Evolutionary conservation across 768 basidiomycete genomes (phyloP).

Genomic region (Termitomyces sp.): DNA sequence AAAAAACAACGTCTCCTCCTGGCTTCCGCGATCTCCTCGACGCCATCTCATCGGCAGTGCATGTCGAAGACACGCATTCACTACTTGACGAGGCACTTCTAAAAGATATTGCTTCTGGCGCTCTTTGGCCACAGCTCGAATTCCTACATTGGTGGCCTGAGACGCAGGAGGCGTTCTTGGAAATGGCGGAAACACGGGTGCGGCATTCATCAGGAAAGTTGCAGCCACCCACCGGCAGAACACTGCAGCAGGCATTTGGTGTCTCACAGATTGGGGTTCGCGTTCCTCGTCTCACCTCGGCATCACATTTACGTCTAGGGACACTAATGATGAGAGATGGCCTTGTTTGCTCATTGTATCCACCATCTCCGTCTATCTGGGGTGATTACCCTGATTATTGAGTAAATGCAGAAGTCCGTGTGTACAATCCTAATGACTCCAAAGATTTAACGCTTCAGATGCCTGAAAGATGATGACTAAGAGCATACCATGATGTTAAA

Average conservation of each 20-base stretch:
- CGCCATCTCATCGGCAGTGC: not conserved
- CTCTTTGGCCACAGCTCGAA: not conserved
- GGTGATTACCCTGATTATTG: not conserved
- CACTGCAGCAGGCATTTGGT: constrained; percentile 3
- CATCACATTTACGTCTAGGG: not conserved
- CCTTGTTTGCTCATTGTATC: constrained; percentile 2
- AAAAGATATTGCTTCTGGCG: not conserved
- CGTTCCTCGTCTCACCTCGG: not conserved
- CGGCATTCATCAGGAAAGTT: not conserved
- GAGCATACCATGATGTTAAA: too few relatives aligned
- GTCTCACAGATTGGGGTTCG: not conserved
- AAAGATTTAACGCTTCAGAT: too few relatives aligned
- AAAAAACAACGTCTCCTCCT: not conserved
- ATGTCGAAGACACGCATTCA: constrained; percentile 1
- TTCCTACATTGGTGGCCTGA: constrained; percentile 1
- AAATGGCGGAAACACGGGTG: constrained; percentile 4
- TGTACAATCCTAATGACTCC: not conserved
- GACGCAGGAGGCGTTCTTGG: constrained; percentile 1
- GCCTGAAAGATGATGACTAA: too few relatives aligned
- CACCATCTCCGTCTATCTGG: not conserved
- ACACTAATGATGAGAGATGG: not conserved
- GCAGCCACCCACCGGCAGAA: not conserved
- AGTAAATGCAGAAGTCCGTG: not conserved
- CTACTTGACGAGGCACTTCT: not conserved
- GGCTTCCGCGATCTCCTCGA: not conserved